Conservation (phyloP, 1,284 basidiomycete species). For the Heterobasidion annosum region DNA sequence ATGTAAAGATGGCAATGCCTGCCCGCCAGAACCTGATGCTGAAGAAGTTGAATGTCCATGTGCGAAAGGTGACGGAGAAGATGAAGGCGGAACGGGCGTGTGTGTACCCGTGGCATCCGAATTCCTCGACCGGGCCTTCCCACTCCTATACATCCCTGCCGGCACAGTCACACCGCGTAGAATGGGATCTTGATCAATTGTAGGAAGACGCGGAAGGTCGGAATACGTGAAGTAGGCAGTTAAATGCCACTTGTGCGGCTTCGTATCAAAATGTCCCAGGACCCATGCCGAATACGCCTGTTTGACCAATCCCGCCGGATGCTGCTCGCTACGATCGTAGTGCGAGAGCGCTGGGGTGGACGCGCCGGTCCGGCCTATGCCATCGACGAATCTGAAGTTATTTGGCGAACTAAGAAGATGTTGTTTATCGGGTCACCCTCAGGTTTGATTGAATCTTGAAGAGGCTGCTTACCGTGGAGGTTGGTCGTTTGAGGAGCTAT, state of each 20-base stretch:
- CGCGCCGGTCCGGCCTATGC: conserved; percentile 34
- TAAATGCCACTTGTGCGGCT: conserved; percentile 51
- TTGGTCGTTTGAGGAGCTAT: conserved; percentile 25
- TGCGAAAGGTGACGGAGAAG: neutral
- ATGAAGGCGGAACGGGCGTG: conserved; percentile 15
- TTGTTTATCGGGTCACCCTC: conserved; percentile 7
- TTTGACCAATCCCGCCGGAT: conserved; percentile 48
- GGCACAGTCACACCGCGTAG: conserved; percentile 44
- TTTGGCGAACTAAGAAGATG: conserved; percentile 24
- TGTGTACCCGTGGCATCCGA: conserved; percentile 22
- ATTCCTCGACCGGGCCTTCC: conserved; percentile 43
- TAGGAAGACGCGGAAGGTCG: conserved; percentile 49
- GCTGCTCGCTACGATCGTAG: conserved; percentile 44
- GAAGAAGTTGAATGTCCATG: neutral
- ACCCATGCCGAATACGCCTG: conserved; percentile 61
- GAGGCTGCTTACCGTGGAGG: conserved; percentile 26
- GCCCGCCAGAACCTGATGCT: conserved; percentile 7
- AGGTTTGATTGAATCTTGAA: neutral
- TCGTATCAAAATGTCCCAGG: conserved; percentile 32
- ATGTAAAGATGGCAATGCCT: conserved; percentile 9
- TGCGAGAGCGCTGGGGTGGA: conserved; percentile 49
- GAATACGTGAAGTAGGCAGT: conserved; percentile 58
- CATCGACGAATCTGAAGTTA: conserved; percentile 51
- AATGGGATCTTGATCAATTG: conserved; percentile 44
- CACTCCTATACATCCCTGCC: conserved; percentile 48